Evolutionary conservation across 2,329 filamentous ascomycete species (phyloP), one percentile per base, ranked within the genome.

Genomic region (Endocalyx cinctus): DNA sequence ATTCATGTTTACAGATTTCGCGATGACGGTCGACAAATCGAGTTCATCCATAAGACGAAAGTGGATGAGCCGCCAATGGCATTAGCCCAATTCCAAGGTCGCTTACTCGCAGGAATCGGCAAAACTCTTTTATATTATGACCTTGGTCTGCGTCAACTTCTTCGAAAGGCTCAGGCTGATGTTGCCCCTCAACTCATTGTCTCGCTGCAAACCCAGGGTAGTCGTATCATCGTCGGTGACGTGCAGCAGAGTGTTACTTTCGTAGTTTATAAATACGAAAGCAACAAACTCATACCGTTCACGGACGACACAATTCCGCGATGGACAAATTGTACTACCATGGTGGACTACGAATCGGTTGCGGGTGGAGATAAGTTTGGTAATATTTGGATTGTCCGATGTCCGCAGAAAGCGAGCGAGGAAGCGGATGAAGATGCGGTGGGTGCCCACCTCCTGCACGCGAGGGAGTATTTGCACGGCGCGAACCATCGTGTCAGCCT

Each of bases 331-430:
- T 85, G 85, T 47, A 84, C 85, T 1, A 77, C 88, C 3, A 95
- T 98, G 87, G 82, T 97, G 2, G 92, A 99, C 62, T 99, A 98
- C 60, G 92, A 98, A 58, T 94, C 92, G 1, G 80, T 86, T 16
- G 89, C 88, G 3, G 92, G 90, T 22, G 90, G 90, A 22, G 92
- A 99, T 66, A 97, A 96, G 57, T 99, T 98, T 46, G 94, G 92
- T 40, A 98, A 98, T 51, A 64, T 98, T 12, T 98, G 88, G 82
- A 77, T 98, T 27, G 72, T 98, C 18, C 84, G 92, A 29, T 92
- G 86, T 51, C 88, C 90, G 0, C 70, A 81, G 39, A 92, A 94
- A 58, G 81, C 83, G 6, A 94, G 87, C 23, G 82, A 88, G 45
- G 87, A 94, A 57, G 84, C 88, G 0, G 92, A 98, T 51, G 92